Conservation (phyloP, 371 early-diverging fungal genomes). For the Actinomucor elegans region DNA sequence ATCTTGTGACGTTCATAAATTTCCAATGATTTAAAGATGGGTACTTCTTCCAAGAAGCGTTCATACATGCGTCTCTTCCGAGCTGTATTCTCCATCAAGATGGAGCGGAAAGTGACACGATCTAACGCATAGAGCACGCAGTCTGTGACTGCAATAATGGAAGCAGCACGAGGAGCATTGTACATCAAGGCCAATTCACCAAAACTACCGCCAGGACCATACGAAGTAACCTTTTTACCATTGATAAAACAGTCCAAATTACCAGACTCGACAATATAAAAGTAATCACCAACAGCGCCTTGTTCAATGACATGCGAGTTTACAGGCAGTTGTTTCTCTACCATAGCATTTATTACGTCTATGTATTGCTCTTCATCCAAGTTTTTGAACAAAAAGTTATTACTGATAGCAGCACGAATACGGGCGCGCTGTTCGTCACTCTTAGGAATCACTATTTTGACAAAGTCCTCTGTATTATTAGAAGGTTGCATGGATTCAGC, state of each 20-base stretch:
- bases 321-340: constrained; percentile 75
- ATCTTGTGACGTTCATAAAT: constrained; percentile 77
- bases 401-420: constrained; percentile 76
- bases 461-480: constrained; percentile 64
- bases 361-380: constrained; percentile 94
- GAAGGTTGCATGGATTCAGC: constrained; percentile 96
- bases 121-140: constrained; percentile 84
- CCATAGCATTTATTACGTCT: constrained; percentile 97
- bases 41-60: constrained; percentile 71
- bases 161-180: constrained; percentile 88
- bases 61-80: constrained; percentile 81
- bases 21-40: constrained; percentile 64
- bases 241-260: constrained; percentile 89
- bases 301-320: constrained; percentile 89
- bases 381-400: constrained; percentile 91
- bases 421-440: constrained; percentile 78
- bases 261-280: constrained; percentile 97
- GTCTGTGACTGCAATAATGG: constrained; percentile 68
- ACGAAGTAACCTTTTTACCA: constrained; percentile 62
- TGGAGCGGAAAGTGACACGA: constrained; percentile 77
- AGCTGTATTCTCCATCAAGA: constrained; percentile 74
- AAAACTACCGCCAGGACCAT: constrained; percentile 73
- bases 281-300: constrained; percentile 96
- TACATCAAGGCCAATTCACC: constrained; percentile 93
- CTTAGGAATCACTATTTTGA: constrained; percentile 85